Percentiles rank a stretch among this genome's conserved stretches.
phyloP scores from a whole-genome alignment of 2,329 filamentous ascomycete genomes.

The Tolypocladium guangdongense region DNA sequence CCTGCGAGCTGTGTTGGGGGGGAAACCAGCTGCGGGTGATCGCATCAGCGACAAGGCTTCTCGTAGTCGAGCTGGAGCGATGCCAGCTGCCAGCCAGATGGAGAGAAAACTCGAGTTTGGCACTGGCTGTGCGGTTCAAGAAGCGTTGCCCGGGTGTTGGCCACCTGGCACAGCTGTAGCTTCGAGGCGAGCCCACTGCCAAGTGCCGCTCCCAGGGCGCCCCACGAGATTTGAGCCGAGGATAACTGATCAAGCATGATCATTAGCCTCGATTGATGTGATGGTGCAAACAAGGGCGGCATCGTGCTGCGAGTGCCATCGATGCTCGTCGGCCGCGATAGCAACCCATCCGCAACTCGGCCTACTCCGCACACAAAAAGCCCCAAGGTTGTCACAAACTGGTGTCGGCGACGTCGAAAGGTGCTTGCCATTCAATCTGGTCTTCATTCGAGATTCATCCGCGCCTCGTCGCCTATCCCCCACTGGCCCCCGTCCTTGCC shows the following conservation, averaged over 20 bases:
- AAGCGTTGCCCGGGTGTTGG: too few species aligned
- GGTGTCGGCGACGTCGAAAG: not conserved
- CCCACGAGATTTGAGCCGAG: not conserved
- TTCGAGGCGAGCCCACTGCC: too few species aligned
- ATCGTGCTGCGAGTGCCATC: not conserved
- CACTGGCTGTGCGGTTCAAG: too few species aligned
- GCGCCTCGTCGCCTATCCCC: conserved; percentile 74
- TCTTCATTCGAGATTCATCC: conserved; percentile 66
- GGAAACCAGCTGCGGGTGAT: too few species aligned
- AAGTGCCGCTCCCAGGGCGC: not conserved
- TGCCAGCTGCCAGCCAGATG: too few species aligned
- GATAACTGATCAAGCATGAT: not conserved
- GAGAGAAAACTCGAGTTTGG: too few species aligned
- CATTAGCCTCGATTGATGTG: not conserved
- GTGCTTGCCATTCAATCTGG: not conserved
- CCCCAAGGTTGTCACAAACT: too few species aligned
- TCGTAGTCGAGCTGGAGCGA: too few species aligned
- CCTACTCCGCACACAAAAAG: not conserved
- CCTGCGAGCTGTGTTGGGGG: too few species aligned
- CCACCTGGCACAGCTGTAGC: too few species aligned
- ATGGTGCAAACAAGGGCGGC: too few species aligned
- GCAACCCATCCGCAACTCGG: not conserved
- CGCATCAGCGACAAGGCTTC: too few species aligned
- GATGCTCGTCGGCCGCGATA: not conserved
- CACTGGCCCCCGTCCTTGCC: conserved; percentile 50